Evolutionary conservation across 2,329 filamentous ascomycete genomes (phyloP), one percentile per base, ranked within the genome.

Genomic region (Sarocladium kiliense): DNA sequence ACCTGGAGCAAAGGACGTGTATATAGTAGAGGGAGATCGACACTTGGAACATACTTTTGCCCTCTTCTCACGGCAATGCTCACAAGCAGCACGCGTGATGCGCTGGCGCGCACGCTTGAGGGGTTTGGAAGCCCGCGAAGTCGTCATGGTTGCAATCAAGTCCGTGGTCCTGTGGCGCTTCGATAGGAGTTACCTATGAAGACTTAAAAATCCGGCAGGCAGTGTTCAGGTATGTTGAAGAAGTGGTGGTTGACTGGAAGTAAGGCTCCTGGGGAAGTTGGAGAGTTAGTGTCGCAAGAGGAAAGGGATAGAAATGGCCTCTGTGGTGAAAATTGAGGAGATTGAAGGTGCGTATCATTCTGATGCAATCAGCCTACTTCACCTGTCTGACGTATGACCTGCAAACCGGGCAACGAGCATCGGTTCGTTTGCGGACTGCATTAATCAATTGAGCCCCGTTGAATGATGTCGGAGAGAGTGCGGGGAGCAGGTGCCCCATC

Each of bases 31-130:
- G 37, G 37, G n/a, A 16, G 37, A 7, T 6, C 7, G 7, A 44
- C n/a, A n/a, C n/a, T 10, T 19, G n/a, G n/a, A n/a, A 49, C 47
- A 21, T 21, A 51, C 47, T 27, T 51, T 51, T 36, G 47, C 47
- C 10, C 47, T 32, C 27, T 51, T 51, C 47, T 51, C 47, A 23
- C 47, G 47, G 47, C 47, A 51, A 7, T 26, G 47, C 18, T 51
- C 47, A 23, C 47, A 51, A 18, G 47, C 47, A 21, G 47, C 36
- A 27, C 47, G 47, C 34, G 47, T 51, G 18, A 51, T 36, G 18
- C 27, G 47, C 30, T 51, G 47, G 25, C 47, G 47, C 16, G 34
- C 47, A n/a, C 47, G 47, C 18, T 36, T 51, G 26, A 36, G 16
- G n/a, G 47, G 27, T 18, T 51, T 51, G 16, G 47, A 51, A 16